These are phyloP conservation scores for Zalaria obscura DNA, from an alignment of 2,329 filamentous ascomycete species.

Conservation along the genomic window DNA sequence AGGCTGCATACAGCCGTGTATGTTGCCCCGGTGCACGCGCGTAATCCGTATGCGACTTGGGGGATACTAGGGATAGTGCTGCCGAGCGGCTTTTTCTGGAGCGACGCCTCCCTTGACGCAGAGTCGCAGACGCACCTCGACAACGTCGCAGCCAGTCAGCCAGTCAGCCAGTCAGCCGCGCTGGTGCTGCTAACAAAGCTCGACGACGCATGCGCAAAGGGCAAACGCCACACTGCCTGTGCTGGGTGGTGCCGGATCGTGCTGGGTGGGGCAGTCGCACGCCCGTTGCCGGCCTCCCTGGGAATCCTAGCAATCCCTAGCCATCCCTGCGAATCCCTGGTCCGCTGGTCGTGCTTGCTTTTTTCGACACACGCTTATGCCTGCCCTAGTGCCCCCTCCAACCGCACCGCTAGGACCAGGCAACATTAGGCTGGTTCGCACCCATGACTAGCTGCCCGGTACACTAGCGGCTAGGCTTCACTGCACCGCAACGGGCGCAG, in stretches of 20 bases:
- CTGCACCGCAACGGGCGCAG: neutral
- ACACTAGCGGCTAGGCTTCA: constrained; percentile 1
- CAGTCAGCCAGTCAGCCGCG: neutral
- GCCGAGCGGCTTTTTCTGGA: neutral
- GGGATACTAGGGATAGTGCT: neutral
- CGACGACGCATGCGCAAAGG: neutral
- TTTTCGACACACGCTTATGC: constrained; percentile 5
- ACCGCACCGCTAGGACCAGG: constrained; percentile 4
- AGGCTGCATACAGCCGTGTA: too few relatives aligned
- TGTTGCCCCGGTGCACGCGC: too few relatives aligned
- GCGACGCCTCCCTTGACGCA: neutral
- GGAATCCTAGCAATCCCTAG: too few relatives aligned
- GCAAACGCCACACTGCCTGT: neutral
- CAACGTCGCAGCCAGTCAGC: neutral
- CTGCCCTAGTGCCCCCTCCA: constrained; percentile 2
- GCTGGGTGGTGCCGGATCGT: neutral
- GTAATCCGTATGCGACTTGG: too few relatives aligned
- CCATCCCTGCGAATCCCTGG: neutral
- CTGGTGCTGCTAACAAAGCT: neutral
- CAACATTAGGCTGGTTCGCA: constrained; percentile 3
- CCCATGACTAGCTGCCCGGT: constrained; percentile 3
- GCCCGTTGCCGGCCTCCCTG: neutral
- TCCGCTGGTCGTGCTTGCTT: constrained; percentile 2
- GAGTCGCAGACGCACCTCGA: neutral
- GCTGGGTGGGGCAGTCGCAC: neutral